phyloP scores from a whole-genome alignment of 768 basidiomycete species.

The Rhizopogon vinicolor region DNA sequence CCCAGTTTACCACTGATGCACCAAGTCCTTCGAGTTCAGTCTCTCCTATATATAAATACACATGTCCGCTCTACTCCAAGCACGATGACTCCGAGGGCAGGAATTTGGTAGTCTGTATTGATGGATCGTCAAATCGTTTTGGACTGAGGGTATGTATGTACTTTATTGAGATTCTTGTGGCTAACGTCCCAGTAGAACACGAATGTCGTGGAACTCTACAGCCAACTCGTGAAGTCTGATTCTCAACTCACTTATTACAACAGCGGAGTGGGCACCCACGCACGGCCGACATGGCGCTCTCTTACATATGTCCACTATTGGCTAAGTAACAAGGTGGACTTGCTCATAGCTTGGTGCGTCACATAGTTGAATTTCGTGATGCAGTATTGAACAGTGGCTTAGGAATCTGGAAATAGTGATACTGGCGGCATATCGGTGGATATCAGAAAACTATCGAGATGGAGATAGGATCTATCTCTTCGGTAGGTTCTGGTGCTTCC shows the following conservation, averaged over 20 bases:
- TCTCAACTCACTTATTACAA: conserved; percentile 24
- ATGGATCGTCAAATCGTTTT: conserved; percentile 12
- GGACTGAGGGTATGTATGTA: neutral
- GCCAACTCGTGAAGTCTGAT: conserved; percentile 10
- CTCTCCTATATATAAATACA: neutral
- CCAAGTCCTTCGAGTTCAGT: neutral
- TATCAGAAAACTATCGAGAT: conserved; percentile 24
- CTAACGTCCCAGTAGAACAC: conserved; percentile 19
- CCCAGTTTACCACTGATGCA: neutral
- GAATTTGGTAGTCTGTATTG: conserved; percentile 15
- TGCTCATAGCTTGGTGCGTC: conserved; percentile 27
- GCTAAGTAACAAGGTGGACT: conserved; percentile 19
- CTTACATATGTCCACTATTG: conserved; percentile 16
- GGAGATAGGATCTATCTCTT: conserved; percentile 34
- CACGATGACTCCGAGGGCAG: neutral
- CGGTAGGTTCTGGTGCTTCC: conserved; percentile 16
- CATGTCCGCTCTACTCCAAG: neutral
- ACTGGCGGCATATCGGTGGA: conserved; percentile 27
- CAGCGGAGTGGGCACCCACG: conserved; percentile 29
- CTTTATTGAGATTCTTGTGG: neutral
- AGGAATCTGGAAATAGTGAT: conserved; percentile 29
- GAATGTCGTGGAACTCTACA: conserved; percentile 27
- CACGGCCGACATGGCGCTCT: conserved; percentile 7
- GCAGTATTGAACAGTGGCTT: neutral
- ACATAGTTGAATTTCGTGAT: neutral